These are phyloP conservation scores for Physcia stellaris DNA, from an alignment of 495 filamentous ascomycete species.

Conservation along the genomic window DNA sequence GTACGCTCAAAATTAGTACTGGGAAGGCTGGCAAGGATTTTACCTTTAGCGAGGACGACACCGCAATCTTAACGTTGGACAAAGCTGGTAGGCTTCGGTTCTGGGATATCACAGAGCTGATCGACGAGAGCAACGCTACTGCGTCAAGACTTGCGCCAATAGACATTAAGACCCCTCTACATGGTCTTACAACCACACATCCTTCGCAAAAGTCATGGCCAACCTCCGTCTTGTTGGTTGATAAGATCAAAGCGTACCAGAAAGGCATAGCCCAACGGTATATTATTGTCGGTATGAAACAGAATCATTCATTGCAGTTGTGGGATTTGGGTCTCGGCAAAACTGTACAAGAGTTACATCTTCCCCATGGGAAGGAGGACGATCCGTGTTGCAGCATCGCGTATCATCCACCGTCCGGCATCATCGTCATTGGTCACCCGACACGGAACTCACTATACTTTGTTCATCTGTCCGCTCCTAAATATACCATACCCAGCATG, in stretches of 20 bases:
- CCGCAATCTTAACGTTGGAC: conserved; percentile 84
- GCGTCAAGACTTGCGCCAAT: conserved; percentile 40
- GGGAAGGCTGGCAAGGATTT: conserved; percentile 99
- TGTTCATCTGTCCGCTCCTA: conserved; percentile 82
- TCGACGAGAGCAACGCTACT: conserved; percentile 39
- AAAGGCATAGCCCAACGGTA: conserved; percentile 80
- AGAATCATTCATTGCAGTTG: conserved; percentile 96
- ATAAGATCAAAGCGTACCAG: conserved; percentile 82
- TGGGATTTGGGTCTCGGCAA: conserved; percentile 96
- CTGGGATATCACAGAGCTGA: conserved; percentile 82
- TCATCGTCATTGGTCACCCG: conserved; percentile 89
- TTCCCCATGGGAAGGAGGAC: conserved; percentile 91
- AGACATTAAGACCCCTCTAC: conserved; percentile 64
- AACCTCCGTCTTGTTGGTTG: conserved; percentile 87
- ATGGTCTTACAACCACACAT: conserved; percentile 64
- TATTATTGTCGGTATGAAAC: conserved; percentile 93
- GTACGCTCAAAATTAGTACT: conserved; percentile 78
- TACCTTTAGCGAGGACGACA: conserved; percentile 91
- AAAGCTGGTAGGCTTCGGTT: conserved; percentile 91
- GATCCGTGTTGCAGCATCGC: conserved; percentile 93
- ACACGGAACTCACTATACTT: conserved; percentile 97
- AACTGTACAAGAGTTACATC: conserved; percentile 89
- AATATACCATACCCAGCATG: conserved; percentile 65
- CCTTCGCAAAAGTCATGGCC: conserved; percentile 84
- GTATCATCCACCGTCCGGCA: conserved; percentile 79